These are phyloP conservation scores for Priceomyces fermenticarens DNA, from an alignment of 805 yeast species.

Conservation along the genomic window DNA sequence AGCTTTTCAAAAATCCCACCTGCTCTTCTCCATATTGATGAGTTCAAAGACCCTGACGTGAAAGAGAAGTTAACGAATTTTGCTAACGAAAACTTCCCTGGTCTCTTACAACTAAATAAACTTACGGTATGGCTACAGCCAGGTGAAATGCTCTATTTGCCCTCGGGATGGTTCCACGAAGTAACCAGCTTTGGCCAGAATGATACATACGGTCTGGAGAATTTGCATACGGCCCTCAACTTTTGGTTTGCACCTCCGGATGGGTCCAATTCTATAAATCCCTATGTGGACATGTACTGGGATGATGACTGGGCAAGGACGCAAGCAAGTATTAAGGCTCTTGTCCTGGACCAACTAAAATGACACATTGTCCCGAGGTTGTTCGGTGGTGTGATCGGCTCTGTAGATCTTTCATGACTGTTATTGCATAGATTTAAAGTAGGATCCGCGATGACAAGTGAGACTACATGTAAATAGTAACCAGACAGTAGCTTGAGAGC, in stretches of 20 bases:
- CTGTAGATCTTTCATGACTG: too few species aligned
- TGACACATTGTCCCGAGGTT: too few species aligned
- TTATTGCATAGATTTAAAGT: neutral
- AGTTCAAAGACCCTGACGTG: conserved; percentile 30
- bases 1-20: conserved; percentile 69
- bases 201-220: conserved; percentile 9
- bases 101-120: conserved; percentile 39
- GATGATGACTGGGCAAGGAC: conserved; percentile 48
- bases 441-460: too few species aligned
- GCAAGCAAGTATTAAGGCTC: conserved; percentile 18
- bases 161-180: conserved; percentile 83
- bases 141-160: conserved; percentile 67
- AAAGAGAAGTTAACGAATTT: conserved; percentile 27
- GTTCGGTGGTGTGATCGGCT: too few species aligned
- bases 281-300: conserved; percentile 57
- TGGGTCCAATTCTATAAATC: conserved; percentile 21
- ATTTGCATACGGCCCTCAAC: conserved; percentile 60
- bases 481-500: too few species aligned
- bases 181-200: conserved; percentile 59
- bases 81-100: conserved; percentile 47
- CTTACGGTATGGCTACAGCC: conserved; percentile 49
- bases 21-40: conserved; percentile 56
- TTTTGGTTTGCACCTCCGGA: conserved; percentile 76
- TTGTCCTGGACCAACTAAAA: too few species aligned
- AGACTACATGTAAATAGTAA: too few species aligned